Evolutionary conservation across 176 grass and related monocot species (phyloP), one percentile per base, ranked within the genome.

Genomic region (Triticum monococcum): DNA sequence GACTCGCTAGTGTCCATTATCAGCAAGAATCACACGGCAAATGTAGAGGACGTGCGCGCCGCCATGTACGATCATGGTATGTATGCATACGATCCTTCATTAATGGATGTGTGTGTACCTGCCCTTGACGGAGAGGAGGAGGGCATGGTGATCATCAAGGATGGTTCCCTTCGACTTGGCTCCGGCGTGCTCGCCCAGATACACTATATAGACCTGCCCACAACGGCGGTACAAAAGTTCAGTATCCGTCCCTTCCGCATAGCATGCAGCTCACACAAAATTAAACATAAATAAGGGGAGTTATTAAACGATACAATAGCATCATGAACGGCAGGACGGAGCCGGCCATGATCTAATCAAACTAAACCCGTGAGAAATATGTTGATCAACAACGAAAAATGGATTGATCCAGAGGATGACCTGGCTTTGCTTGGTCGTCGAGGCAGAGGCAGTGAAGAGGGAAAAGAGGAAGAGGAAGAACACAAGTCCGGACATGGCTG

Each of bases 121-220:
- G 65, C 83, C 90, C 85, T 96, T 98, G 54, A 98, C 85, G 25
- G 92, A 94, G 81, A 86, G 83, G 1, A 98, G 81, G 12, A 98
- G 90, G 11, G 79, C 67, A 78, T 92, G 93, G 62, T 98, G 96
- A 33, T 89, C 79, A 37, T 37, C 36, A 37, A 37, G 36, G 36
- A 37, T 4, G 46, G 84, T 88, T 89, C 85, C 77, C 32, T 66
- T 72, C 57, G 75, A 64, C 81, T 87, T 91, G 10, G 65, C 68
- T 66, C 93, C 90, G 23, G 32, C 72, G 63, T 95, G 91, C 76
- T 85, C 86, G 24, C 93, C 91, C 59, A 98, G 38, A 79, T 98
- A 86, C 46, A 98, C 96, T 52, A 98, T 82, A 40, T 94, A 96
- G 7, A 94, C 96, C 96, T 98, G 43, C 17, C 40, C 11, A 9